Percentiles rank a stretch among this genome's conserved stretches.
Evolutionary conservation across 108 stramenopile genomes (phyloP).

Genomic region (Cyclostephanos tholiformis): DNA sequence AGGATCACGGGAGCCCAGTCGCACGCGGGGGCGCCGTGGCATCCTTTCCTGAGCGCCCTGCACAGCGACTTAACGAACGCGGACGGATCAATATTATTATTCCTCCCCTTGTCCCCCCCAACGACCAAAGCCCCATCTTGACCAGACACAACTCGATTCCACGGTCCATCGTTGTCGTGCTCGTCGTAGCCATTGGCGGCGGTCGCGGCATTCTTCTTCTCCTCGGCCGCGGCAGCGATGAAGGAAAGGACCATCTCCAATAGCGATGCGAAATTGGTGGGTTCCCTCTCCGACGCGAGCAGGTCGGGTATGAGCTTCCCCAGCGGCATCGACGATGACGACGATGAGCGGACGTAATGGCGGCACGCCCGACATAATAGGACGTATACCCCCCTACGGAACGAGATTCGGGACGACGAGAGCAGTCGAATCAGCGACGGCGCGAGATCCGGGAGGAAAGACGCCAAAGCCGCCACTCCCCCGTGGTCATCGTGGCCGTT

Average conservation of each 20-base stretch:
- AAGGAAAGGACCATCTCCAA: constrained; percentile 68
- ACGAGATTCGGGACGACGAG: constrained; percentile 46
- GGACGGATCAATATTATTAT: constrained; percentile 28
- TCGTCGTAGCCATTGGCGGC: background rate
- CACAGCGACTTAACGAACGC: constrained; percentile 55
- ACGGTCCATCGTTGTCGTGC: background rate
- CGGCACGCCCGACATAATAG: constrained; percentile 60
- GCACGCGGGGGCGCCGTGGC: constrained; percentile 61
- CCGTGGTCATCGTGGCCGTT: constrained; percentile 1
- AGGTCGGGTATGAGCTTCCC: constrained; percentile 54
- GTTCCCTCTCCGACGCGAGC: constrained; percentile 70
- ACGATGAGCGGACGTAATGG: constrained; percentile 4
- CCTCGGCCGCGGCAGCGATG: constrained; percentile 24
- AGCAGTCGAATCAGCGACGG: constrained; percentile 52
- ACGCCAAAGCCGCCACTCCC: background rate
- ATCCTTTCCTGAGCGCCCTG: constrained; percentile 69
- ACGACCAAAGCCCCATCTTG: background rate
- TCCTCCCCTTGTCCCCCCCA: background rate
- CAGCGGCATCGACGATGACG: constrained; percentile 27
- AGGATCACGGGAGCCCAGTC: constrained; percentile 75
- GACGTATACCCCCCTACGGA: constrained; percentile 64
- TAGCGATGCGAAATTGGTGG: constrained; percentile 57
- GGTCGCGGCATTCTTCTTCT: background rate
- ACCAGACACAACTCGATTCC: background rate
- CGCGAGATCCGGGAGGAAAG: constrained; percentile 17